Evolutionary conservation across 225 moss, liverwort and hornwort species (phyloP).

Genomic region (Marchantia paleacea): DNA sequence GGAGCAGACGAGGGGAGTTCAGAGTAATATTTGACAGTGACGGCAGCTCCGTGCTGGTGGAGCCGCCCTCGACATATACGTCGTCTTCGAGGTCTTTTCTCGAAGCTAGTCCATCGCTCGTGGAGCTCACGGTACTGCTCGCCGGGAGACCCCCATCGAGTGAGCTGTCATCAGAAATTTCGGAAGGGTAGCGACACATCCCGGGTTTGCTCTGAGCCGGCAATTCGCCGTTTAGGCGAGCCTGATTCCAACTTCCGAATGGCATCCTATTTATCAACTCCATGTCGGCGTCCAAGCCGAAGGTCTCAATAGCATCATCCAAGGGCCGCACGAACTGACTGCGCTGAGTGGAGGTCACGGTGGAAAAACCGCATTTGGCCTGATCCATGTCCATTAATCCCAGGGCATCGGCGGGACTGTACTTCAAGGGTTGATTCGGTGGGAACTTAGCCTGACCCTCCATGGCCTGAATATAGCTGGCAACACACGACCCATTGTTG

Average conservation of each 20-base stretch:
- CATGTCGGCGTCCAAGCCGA: not conserved
- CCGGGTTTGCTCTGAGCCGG: not conserved
- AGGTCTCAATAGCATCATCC: not conserved
- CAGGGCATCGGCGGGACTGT: not conserved
- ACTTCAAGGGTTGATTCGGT: not conserved
- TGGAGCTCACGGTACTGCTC: conserved; percentile 24
- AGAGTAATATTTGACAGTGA: conserved; percentile 2
- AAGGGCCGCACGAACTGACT: conserved; percentile 1
- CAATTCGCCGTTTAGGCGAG: not conserved
- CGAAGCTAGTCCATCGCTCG: not conserved
- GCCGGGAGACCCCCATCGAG: conserved; percentile 17
- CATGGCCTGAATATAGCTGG: conserved; percentile 13
- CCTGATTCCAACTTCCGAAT: not conserved
- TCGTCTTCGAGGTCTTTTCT: conserved; percentile 25
- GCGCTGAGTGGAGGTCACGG: conserved; percentile 8
- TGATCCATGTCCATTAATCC: conserved; percentile 8
- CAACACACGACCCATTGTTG: conserved; percentile 19
- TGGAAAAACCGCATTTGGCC: conserved; percentile 28
- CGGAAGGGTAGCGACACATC: not conserved
- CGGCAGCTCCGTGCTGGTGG: conserved; percentile 8
- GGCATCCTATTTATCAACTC: not conserved
- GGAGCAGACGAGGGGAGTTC: conserved; percentile 1
- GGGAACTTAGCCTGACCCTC: not conserved
- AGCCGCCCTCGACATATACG: not conserved
- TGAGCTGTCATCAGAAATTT: conserved; percentile 21